A percentile compares a stretch with the other conserved stretches of the same genome.
phyloP scores from a whole-genome alignment of 1,139 yeast species.

The Yamadazyma friedrichii region DNA sequence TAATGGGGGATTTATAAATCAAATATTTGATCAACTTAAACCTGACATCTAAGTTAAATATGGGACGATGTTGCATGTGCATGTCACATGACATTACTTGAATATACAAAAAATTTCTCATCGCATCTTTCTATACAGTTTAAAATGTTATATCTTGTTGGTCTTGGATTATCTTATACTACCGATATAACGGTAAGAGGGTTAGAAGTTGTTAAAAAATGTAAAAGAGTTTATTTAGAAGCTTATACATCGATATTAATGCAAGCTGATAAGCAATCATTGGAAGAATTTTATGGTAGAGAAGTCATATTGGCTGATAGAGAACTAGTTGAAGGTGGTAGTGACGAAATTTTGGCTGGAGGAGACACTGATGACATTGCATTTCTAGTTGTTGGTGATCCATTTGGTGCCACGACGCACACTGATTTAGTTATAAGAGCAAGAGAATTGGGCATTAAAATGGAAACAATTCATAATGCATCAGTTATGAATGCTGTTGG shows the following conservation, averaged over 20 bases:
- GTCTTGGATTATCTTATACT: constrained; percentile 87
- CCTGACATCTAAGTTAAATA: constrained; percentile 6
- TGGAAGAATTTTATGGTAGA: constrained; percentile 83
- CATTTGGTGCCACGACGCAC: constrained; percentile 97
- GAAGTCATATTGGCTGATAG: constrained; percentile 88
- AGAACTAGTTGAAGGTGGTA: constrained; percentile 87
- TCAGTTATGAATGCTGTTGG: constrained; percentile 99
- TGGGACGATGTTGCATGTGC: too few relatives aligned
- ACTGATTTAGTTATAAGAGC: constrained; percentile 92
- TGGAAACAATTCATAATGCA: constrained; percentile 89
- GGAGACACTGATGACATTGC: constrained; percentile 86
- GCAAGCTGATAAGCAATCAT: constrained; percentile 74
- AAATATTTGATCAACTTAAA: constrained; percentile 11
- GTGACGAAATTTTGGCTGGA: constrained; percentile 74
- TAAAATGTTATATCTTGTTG: constrained; percentile 84
- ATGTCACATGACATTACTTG: too few relatives aligned
- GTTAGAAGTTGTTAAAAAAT: constrained; percentile 73
- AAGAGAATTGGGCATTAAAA: constrained; percentile 72
- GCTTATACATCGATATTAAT: constrained; percentile 93
- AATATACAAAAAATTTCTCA: too few relatives aligned
- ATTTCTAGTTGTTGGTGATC: constrained; percentile 94
- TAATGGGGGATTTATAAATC: constrained; percentile 5
- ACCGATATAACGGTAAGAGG: constrained; percentile 95
- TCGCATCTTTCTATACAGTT: neutral
- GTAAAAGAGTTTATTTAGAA: constrained; percentile 88